A percentile compares a stretch with the other conserved stretches of the same genome.
These are phyloP conservation scores for Penicillium polonicum DNA, from an alignment of 2,329 filamentous ascomycete species.

Conservation along the genomic window DNA sequence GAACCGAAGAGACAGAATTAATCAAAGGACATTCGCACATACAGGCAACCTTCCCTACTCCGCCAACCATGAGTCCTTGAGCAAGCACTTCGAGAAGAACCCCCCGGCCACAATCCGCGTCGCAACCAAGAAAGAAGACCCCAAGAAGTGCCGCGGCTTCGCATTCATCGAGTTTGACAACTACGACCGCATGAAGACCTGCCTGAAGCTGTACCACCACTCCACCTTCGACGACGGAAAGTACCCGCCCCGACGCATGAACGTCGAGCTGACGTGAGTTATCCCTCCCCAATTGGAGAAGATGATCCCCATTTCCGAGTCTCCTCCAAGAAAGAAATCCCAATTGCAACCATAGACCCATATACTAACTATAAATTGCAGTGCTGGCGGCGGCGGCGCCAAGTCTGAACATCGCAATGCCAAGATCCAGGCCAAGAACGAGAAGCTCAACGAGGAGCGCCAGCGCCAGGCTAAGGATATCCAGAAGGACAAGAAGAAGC, in stretches of 20 bases:
- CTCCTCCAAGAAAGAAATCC: background rate
- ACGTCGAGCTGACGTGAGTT: conserved; percentile 83
- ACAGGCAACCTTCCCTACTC: conserved; percentile 83
- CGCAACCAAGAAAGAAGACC: conserved; percentile 64
- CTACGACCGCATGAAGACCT: conserved; percentile 89
- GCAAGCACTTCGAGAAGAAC: conserved; percentile 75
- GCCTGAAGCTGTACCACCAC: conserved; percentile 87
- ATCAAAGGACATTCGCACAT: background rate
- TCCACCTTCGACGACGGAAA: conserved; percentile 65
- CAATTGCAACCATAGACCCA: background rate
- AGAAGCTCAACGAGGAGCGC: conserved; percentile 72
- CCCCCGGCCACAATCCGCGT: conserved; percentile 69
- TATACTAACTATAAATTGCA: conserved; percentile 34
- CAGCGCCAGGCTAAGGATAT: conserved; percentile 52
- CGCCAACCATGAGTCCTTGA: conserved; percentile 68
- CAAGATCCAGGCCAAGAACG: conserved; percentile 83
- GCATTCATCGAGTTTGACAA: conserved; percentile 87
- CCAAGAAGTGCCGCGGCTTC: conserved; percentile 66
- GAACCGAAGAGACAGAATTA: background rate
- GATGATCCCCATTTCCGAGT: background rate
- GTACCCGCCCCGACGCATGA: conserved; percentile 69
- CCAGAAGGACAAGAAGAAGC: conserved; percentile 45
- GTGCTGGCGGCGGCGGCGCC: conserved; percentile 72
- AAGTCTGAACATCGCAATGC: conserved; percentile 69
- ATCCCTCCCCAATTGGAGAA: background rate